A percentile compares a stretch with the other conserved stretches of the same genome.
Evolutionary conservation across 2,329 filamentous ascomycete genomes (phyloP).

Genomic region (Emergomyces pasteurianus): DNA sequence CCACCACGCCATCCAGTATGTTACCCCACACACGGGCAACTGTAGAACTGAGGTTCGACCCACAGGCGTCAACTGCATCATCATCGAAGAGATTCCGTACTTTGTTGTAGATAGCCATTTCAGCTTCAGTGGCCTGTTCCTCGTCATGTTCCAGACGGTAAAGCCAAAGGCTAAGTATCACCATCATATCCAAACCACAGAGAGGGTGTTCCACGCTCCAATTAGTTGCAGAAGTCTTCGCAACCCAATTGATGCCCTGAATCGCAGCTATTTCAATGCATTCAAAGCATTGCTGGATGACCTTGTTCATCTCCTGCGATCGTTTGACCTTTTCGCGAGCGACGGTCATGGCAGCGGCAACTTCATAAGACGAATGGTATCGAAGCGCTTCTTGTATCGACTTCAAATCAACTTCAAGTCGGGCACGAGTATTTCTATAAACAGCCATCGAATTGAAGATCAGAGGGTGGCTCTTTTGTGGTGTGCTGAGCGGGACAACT

Average conservation of each 20-base stretch:
- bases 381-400: conserved; percentile 89
- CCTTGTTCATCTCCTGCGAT: conserved; percentile 94
- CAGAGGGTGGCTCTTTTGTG: conserved; percentile 88
- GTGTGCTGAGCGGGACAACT: conserved; percentile 78
- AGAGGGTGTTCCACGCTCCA: conserved; percentile 98
- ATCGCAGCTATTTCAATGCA: conserved; percentile 92
- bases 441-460: conserved; percentile 98
- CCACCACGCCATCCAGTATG: conserved; percentile 96
- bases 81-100: conserved; percentile 76
- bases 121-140: conserved; percentile 45
- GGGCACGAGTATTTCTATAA: conserved; percentile 84
- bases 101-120: conserved; percentile 45
- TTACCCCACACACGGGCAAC: conserved; percentile 93
- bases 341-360: conserved; percentile 90
- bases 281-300: conserved; percentile 94
- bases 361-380: conserved; percentile 94
- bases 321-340: conserved; percentile 90
- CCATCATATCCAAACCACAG: conserved; percentile 92
- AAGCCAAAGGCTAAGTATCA: conserved; percentile 94
- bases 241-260: conserved; percentile 94
- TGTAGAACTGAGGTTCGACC: conserved; percentile 78
- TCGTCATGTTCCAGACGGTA: conserved; percentile 99
- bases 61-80: conserved; percentile 71
- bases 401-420: conserved; percentile 91
- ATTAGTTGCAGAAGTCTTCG: conserved; percentile 93